Conservation (phyloP, 1,284 basidiomycete genomes). For the Pseudomicrostroma phylloplanum region DNA sequence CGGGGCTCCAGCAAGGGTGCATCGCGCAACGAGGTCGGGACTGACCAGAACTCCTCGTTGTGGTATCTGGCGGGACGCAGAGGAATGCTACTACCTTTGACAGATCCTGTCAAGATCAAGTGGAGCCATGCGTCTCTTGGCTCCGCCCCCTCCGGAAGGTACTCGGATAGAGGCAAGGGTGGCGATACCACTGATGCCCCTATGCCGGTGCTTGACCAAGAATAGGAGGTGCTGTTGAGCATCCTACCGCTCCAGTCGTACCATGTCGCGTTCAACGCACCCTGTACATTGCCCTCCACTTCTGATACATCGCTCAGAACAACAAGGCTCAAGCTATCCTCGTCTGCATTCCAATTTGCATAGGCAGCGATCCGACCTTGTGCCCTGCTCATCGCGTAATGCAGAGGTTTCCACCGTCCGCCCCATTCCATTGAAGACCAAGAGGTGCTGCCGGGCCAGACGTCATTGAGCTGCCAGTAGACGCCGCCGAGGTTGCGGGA, state of each 20-base stretch:
- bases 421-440: constrained; percentile 63
- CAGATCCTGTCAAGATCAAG: background rate
- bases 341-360: constrained; percentile 57
- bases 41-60: background rate
- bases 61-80: background rate
- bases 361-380: constrained; percentile 58
- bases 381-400: constrained; percentile 55
- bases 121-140: constrained; percentile 1
- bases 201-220: background rate
- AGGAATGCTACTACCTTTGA: background rate
- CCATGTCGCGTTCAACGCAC: constrained; percentile 12
- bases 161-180: constrained; percentile 9
- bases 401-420: constrained; percentile 60
- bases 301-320: background rate
- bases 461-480: constrained; percentile 65
- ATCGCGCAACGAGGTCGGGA: background rate
- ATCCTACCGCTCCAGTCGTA: background rate
- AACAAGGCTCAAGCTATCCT: constrained; percentile 35
- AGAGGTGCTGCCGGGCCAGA: constrained; percentile 60
- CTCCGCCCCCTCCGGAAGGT: constrained; percentile 3
- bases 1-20: background rate
- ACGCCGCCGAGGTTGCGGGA: constrained; percentile 62
- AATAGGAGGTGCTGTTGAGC: background rate
- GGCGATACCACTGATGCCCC: background rate
- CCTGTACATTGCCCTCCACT: background rate